Evolutionary conservation across 2,329 filamentous ascomycete genomes (phyloP).

Genomic region (Trichophyton mentagrophytes): DNA sequence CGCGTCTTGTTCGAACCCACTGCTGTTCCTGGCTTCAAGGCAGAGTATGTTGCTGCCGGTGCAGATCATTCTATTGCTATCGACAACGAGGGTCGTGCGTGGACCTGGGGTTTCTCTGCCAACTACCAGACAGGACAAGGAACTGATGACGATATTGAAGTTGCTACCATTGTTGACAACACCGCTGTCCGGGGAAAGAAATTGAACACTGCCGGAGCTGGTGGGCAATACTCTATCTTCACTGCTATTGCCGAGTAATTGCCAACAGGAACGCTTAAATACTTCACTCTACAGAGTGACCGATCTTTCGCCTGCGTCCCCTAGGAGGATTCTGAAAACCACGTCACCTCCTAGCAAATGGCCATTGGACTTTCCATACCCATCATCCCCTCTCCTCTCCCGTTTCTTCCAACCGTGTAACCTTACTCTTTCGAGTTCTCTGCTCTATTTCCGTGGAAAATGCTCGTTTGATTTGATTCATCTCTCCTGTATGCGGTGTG

Average conservation of each 20-base stretch:
- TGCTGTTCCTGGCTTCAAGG: conserved; percentile 46
- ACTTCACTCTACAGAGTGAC: not conserved
- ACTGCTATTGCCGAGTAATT: not conserved
- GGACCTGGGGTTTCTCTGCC: conserved; percentile 67
- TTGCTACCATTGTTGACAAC: conserved; percentile 72
- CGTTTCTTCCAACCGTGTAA: not conserved
- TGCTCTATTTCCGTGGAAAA: not conserved
- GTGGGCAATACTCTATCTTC: conserved; percentile 56
- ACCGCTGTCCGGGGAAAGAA: conserved; percentile 63
- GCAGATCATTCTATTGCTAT: conserved; percentile 64
- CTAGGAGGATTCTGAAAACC: not conserved
- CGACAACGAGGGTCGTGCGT: conserved; percentile 55
- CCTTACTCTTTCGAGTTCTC: not conserved
- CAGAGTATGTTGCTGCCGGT: conserved; percentile 48
- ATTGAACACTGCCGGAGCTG: conserved; percentile 68
- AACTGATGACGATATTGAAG: conserved; percentile 62
- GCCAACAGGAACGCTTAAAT: not conserved
- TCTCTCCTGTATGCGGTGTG: not conserved
- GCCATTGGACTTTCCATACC: not conserved
- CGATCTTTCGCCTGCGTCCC: not conserved
- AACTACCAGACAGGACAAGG: conserved; percentile 73
- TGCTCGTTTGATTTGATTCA: not conserved
- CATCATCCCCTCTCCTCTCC: not conserved
- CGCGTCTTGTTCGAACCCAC: conserved; percentile 60
- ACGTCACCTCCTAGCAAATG: not conserved